Evolutionary conservation across 2,329 filamentous ascomycete genomes (phyloP), one percentile per base, ranked within the genome.

Genomic region (Sclerotinia sclerotiorum): DNA sequence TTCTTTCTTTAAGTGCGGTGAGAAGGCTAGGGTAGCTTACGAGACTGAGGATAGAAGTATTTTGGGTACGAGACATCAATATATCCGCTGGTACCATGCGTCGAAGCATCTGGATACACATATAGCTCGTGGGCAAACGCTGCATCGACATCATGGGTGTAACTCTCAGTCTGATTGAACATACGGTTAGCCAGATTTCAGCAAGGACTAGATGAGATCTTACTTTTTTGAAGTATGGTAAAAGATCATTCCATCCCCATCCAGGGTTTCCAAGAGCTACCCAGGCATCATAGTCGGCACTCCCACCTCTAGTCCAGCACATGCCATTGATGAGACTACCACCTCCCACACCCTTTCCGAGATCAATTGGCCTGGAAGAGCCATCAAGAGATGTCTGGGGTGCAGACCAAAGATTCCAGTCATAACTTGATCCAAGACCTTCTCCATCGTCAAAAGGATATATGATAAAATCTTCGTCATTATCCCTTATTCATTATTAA

Each of bases 251-350:
- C 48, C 80, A 80, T 1, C 76, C 71, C 70, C 71, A 68, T 70
- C 69, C 78, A 74, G 68, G 52, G 58, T 82, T 82, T 0, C 81
- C 81, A 13, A 83, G 71, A 2, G 73, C 71, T 49, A 77, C 76
- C 81, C 81, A 83, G 0, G 78, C 73, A 68, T 82, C 74, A 60
- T 81, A 79, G 44, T 73, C 72, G 10, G 68, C 71, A 52, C 42
- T 65, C 24, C 68, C 68, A 10, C 73, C 73, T 65, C 72, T 68
- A 21, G 70, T 71, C 72, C 73, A 74, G 48, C 71, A 74, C 73
- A 81, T 79, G n/a, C 78, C 80, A 74, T 83, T 82, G 61, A 83
- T 73, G 6, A 78, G 76, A 21, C 77, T 79, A 6, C 81, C 79
- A 10, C 81, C 81, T 24, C 81, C 80, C 60, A 71, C 62, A 52